Evolutionary conservation across 129 eudicot species (phyloP), one percentile per base, ranked within the genome.

Genomic region (Mikania micrantha): DNA sequence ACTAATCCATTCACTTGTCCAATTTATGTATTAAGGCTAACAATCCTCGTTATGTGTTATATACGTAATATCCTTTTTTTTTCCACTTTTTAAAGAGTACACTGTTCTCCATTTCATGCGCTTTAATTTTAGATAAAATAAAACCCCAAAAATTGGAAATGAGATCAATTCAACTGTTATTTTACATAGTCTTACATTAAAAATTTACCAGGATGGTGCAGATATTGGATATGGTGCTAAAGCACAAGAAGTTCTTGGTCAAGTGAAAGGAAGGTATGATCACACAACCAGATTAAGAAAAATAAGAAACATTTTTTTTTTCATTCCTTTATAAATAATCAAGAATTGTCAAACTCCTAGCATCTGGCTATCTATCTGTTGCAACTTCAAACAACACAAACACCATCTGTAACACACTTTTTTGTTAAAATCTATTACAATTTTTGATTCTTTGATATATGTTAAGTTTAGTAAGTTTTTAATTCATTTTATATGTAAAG

Each of bases 171-270:
- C 40, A 4, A 31, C 10, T 41, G 44, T 64, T 22, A 48, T 17
- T 11, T 3, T 36, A 41, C n/a, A 28, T 24, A 17, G 4, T 36
- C 25, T 59, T 1, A 38, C 36, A 50, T 9, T 20, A 13, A 65
- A 56, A 50, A 11, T 52, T 52, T 28, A 32, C 69, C 84, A 91
- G 98, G 81, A 74, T 83, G 98, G 98, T 36, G 91, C 96, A 8
- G 96, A 91, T 32, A 36, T 64, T 69, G 98, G 98, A 39, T 91
- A 91, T 63, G 96, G 98, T 54, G 98, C 98, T 41, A 91, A 88
- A 82, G 98, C 98, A 45, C 88, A 91, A 81, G 98, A 85, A 85
- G 81, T 91, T 50, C 67, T 91, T 68, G 98, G 98, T 64, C 96
- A 88, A 78, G 98, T 91, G 70, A 85, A 80, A 74, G 97, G 97